These are phyloP conservation scores for Aspergillus fructus DNA, from an alignment of 2,329 filamentous ascomycete genomes.

Conservation along the genomic window DNA sequence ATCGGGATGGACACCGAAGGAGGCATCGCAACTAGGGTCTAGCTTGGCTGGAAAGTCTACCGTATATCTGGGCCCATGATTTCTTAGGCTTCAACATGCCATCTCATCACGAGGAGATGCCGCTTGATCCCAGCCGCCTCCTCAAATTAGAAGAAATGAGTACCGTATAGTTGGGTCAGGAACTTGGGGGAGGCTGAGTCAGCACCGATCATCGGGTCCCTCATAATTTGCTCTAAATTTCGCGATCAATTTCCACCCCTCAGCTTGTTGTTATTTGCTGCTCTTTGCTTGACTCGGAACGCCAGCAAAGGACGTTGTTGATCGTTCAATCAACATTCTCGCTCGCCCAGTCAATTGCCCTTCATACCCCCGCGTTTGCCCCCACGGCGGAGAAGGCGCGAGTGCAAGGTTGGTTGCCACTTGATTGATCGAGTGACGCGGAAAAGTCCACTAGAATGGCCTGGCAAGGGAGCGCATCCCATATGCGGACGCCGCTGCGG, in stretches of 20 bases:
- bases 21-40: not conserved
- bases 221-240: slow-evolving; percentile 5
- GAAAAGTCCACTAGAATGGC: slow-evolving; percentile 21
- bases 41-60: not conserved
- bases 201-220: slow-evolving; percentile 10
- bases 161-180: not conserved
- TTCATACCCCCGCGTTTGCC: slow-evolving; percentile 13
- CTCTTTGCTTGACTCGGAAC: slow-evolving; percentile 6
- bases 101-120: not conserved
- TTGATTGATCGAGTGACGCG: not conserved
- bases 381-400: slow-evolving; percentile 15
- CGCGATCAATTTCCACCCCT: slow-evolving; percentile 5
- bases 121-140: not conserved
- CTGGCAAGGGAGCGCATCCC: slow-evolving; percentile 32
- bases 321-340: slow-evolving; percentile 3
- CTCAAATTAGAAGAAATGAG: too few relatives aligned
- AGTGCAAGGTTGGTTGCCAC: slow-evolving; percentile 15
- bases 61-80: not conserved
- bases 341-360: slow-evolving; percentile 5
- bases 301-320: not conserved
- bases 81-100: not conserved
- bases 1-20: too few relatives aligned
- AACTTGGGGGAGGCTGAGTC: slow-evolving; percentile 2
- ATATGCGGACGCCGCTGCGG: slow-evolving; percentile 32
- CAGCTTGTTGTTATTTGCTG: not conserved